Percentiles rank a stretch among this genome's conserved stretches.
Conservation (phyloP, 176 grass and related monocot genomes). For the Oryza glaberrima region DNA sequence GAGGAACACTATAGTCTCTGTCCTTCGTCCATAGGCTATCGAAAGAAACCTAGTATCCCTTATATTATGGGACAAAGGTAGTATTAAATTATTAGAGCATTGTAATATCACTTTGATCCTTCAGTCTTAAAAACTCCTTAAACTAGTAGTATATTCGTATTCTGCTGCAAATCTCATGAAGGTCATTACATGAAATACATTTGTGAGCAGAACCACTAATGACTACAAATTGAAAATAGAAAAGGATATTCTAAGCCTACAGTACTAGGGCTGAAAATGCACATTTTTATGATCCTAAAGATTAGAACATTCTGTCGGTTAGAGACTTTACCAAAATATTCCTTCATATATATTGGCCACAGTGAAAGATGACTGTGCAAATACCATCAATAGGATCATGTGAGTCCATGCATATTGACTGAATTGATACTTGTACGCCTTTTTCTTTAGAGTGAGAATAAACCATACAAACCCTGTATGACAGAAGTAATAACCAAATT, state of each 20-base stretch:
- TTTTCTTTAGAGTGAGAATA: conserved; percentile 92
- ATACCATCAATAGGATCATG: conserved; percentile 90
- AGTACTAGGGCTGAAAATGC: background rate
- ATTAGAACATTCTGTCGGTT: background rate
- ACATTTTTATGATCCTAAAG: background rate
- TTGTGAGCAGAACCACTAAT: background rate
- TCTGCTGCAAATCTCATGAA: background rate
- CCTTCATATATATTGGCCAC: conserved; percentile 94
- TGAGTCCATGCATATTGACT: conserved; percentile 97
- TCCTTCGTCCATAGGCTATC: too few species aligned
- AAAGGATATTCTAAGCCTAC: background rate
- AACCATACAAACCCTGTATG: conserved; percentile 89
- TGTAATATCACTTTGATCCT: background rate
- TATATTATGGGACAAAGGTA: too few species aligned
- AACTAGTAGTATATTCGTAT: background rate
- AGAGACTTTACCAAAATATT: conserved; percentile 76
- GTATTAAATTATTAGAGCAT: background rate
- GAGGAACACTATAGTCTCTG: too few species aligned
- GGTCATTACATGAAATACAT: conserved; percentile 6
- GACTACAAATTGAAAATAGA: background rate
- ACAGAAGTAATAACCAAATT: background rate
- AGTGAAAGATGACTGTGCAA: conserved; percentile 84
- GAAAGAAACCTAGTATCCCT: too few species aligned
- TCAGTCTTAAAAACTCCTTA: background rate
- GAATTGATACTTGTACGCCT: conserved; percentile 90